A percentile compares a stretch with the other conserved stretches of the same genome.
Conservation (phyloP, 345 rosid species). For the Eucalyptus tenuipes region DNA sequence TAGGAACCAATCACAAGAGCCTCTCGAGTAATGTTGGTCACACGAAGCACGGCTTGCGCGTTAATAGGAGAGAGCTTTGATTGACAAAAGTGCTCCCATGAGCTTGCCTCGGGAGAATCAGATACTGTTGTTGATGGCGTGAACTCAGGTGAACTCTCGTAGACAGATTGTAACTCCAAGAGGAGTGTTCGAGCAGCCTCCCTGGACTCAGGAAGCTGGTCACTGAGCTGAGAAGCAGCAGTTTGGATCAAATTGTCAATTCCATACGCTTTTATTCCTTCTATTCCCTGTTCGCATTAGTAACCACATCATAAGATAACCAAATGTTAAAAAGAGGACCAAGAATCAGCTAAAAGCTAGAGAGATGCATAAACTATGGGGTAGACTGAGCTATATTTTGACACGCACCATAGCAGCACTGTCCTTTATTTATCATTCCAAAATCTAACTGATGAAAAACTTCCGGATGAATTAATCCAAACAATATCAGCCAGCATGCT, state of each 20-base stretch:
- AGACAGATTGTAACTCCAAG: slow-evolving; percentile 63
- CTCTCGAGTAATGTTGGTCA: slow-evolving; percentile 51
- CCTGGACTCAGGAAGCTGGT: slow-evolving; percentile 91
- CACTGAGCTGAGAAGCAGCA: slow-evolving; percentile 86
- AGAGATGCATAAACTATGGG: not conserved
- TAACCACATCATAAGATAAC: not conserved
- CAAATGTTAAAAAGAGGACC: not conserved
- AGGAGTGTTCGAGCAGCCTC: slow-evolving; percentile 89
- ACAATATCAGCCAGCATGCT: not conserved
- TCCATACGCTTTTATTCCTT: slow-evolving; percentile 77
- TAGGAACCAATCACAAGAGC: slow-evolving; percentile 44
- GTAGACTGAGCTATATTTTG: not conserved
- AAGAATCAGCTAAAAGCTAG: not conserved
- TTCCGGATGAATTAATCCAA: not conserved
- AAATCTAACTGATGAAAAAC: not conserved
- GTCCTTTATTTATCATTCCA: not conserved
- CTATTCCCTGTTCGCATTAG: slow-evolving; percentile 45
- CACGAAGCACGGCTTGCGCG: slow-evolving; percentile 91
- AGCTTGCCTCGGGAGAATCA: slow-evolving; percentile 28
- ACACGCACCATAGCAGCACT: not conserved
- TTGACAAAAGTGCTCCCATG: slow-evolving; percentile 82
- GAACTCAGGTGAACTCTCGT: slow-evolving; percentile 34
- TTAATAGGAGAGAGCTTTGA: slow-evolving; percentile 72
- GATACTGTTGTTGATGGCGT: slow-evolving; percentile 11
- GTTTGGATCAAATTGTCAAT: slow-evolving; percentile 71